These are phyloP conservation scores for Pyronema domesticum DNA, from an alignment of 495 filamentous ascomycete genomes.

Conservation along the genomic window DNA sequence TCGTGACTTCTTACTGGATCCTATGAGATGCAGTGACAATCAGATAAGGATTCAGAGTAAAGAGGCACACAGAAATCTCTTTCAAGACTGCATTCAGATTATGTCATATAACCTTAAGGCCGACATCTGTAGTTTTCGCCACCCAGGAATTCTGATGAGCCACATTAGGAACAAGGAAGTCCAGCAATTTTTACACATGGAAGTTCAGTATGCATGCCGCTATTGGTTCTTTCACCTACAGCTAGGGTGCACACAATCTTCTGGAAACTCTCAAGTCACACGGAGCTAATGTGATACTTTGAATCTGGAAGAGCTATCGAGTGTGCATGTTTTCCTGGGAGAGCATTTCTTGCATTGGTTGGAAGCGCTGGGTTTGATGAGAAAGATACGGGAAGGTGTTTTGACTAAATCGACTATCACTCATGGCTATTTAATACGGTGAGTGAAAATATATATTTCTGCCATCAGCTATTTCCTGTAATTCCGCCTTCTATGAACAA, in stretches of 20 bases:
- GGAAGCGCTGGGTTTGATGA: conserved; percentile 15
- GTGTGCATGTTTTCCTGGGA: conserved; percentile 5
- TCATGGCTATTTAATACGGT: neutral
- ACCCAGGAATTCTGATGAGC: conserved; percentile 12
- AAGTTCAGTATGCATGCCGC: conserved; percentile 29
- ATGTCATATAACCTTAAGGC: conserved; percentile 24
- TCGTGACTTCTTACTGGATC: conserved; percentile 22
- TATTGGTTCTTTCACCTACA: conserved; percentile 34
- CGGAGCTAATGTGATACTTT: neutral
- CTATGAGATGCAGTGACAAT: conserved; percentile 7
- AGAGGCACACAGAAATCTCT: conserved; percentile 10
- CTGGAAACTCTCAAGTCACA: too few relatives aligned
- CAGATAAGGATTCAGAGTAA: conserved; percentile 24
- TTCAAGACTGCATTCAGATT: conserved; percentile 20
- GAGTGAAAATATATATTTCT: neutral
- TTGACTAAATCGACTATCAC: neutral
- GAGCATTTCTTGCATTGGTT: conserved; percentile 20
- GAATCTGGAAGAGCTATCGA: neutral
- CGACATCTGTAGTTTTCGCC: conserved; percentile 28
- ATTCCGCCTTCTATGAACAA: too few relatives aligned
- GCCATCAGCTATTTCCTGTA: too few relatives aligned
- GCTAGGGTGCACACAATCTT: too few relatives aligned
- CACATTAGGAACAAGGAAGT: conserved; percentile 14
- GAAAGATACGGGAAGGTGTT: conserved; percentile 8
- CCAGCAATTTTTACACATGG: neutral